A percentile compares a stretch with the other conserved stretches of the same genome.
Conservation (phyloP, 352 stramenopile species). For the Peronosclerospora sorghi region DNA sequence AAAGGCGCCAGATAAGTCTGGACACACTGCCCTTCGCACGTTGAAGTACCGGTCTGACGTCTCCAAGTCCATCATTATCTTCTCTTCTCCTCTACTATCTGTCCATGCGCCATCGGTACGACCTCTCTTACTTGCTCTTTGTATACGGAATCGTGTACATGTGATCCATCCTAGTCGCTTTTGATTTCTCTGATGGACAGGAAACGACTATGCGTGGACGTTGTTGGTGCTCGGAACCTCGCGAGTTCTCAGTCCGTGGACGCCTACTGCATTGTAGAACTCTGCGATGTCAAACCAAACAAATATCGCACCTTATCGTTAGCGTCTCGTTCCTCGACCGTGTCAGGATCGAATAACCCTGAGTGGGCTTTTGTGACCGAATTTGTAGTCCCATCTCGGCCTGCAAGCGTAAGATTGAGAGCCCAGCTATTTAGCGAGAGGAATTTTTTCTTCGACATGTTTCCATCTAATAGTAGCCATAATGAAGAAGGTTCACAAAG, state of each 20-base stretch:
- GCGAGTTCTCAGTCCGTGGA: slow-evolving; percentile 47
- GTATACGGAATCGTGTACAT: slow-evolving; percentile 3
- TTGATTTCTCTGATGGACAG: slow-evolving; percentile 11
- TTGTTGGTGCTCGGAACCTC: slow-evolving; percentile 62
- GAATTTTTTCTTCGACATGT: slow-evolving; percentile 84
- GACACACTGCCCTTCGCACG: not conserved
- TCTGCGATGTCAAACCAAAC: slow-evolving; percentile 17
- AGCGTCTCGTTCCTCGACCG: slow-evolving; percentile 20
- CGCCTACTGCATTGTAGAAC: slow-evolving; percentile 52
- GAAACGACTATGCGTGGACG: slow-evolving; percentile 50
- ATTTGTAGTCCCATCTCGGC: slow-evolving; percentile 18
- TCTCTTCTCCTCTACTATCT: not conserved
- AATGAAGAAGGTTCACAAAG: slow-evolving; percentile 5
- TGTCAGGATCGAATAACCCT: slow-evolving; percentile 24
- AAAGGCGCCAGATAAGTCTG: too few species aligned
- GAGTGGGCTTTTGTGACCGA: slow-evolving; percentile 36
- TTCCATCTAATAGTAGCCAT: slow-evolving; percentile 22
- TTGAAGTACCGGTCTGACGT: not conserved
- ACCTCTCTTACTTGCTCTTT: slow-evolving; percentile 3
- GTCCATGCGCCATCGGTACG: slow-evolving; percentile 15
- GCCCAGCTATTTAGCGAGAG: slow-evolving; percentile 63
- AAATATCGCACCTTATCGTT: slow-evolving; percentile 8
- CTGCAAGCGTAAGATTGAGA: slow-evolving; percentile 12
- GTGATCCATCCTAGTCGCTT: not conserved
- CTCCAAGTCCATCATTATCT: not conserved